A percentile compares a stretch with the other conserved stretches of the same genome.
These are phyloP conservation scores for Yamadazyma taylorii DNA, from an alignment of 1,139 yeast genomes.

Conservation along the genomic window DNA sequence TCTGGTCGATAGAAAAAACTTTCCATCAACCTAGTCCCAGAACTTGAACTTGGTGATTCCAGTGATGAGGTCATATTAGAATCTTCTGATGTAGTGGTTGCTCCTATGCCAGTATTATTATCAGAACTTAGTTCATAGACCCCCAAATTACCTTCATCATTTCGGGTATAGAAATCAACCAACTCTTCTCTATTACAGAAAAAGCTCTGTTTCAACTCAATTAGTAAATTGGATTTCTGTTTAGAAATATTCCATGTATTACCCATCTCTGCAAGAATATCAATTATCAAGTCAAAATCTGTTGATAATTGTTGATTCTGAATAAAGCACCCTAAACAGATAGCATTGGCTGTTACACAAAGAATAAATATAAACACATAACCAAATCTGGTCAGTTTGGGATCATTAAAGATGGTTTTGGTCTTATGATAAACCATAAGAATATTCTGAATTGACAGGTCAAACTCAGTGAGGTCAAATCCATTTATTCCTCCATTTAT, in stretches of 20 bases:
- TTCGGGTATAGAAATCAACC: background rate
- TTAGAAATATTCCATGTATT: constrained; percentile 4
- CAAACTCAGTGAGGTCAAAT: background rate
- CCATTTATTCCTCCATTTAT: no score
- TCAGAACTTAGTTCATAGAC: no score
- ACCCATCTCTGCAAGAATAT: constrained; percentile 3
- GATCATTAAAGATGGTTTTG: constrained; percentile 6
- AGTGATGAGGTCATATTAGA: no score
- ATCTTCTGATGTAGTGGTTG: no score
- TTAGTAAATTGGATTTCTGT: background rate
- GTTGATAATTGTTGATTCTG: background rate
- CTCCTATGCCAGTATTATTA: no score
- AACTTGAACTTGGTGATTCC: no score
- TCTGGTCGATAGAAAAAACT: no score
- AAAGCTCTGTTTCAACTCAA: constrained; percentile 3
- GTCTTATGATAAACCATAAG: constrained; percentile 2
- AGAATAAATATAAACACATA: constrained; percentile 4
- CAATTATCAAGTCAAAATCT: constrained; percentile 5
- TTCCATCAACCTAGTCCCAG: no score
- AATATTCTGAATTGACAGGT: background rate
- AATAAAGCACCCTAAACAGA: background rate
- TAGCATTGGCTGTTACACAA: constrained; percentile 5
- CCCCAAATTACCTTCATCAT: no score
- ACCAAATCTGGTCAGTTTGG: constrained; percentile 5
- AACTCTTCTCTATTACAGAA: background rate